Percentiles rank a stretch among this genome's conserved stretches.
Conservation (phyloP, 1,284 basidiomycete species). For the Ustilago shanxiensis region DNA sequence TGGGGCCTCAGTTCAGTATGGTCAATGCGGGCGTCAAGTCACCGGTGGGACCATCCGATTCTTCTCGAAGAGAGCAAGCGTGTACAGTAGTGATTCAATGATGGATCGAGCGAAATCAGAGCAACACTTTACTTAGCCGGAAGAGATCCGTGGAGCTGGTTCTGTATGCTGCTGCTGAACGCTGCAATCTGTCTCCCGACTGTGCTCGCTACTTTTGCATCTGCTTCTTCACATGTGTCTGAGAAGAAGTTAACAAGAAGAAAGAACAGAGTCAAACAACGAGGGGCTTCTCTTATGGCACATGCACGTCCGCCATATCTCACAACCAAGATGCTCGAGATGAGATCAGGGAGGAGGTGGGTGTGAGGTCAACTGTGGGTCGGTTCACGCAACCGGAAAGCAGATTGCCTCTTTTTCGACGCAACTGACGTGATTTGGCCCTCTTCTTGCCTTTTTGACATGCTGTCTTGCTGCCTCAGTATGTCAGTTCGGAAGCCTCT, state of each 20-base stretch:
- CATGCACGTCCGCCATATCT: not conserved
- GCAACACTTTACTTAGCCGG: too few relatives aligned
- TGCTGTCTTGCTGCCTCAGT: conserved; percentile 8
- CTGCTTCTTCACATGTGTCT: not conserved
- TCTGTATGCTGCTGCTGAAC: too few relatives aligned
- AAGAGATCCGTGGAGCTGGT: conserved; percentile 10
- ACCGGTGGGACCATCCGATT: not conserved
- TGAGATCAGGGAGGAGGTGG: not conserved
- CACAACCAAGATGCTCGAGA: not conserved
- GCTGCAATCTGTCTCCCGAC: not conserved
- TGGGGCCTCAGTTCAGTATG: not conserved
- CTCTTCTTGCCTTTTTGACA: not conserved
- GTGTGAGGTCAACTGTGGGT: conserved; percentile 5
- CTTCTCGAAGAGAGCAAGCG: not conserved
- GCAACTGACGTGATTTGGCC: conserved; percentile 46
- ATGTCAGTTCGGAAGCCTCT: too few relatives aligned
- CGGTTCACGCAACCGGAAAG: conserved; percentile 8
- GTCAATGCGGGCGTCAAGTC: not conserved
- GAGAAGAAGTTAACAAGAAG: not conserved
- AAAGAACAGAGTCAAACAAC: not conserved
- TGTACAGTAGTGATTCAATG: not conserved
- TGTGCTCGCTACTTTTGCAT: not conserved
- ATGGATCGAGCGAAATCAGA: too few relatives aligned
- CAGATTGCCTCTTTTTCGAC: conserved; percentile 36
- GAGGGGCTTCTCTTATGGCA: not conserved